Conservation (phyloP, 306 rosid species). For the Medicago truncatula region MtrunA17r5.0-ANR NC_053044.1:45797001-45797500, state of each 20-base stretch:
- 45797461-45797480: constrained; percentile 66
- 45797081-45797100: too few species aligned
- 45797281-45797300: constrained; percentile 62
- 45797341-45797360: background rate
- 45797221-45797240: constrained; percentile 5
- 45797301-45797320: constrained; percentile 55
- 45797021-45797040: constrained; percentile 29
- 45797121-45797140: too few species aligned
- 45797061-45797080: background rate
- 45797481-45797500: constrained; percentile 72
- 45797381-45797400: background rate
- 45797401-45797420: constrained; percentile 8
- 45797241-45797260: constrained; percentile 49
- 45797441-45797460: constrained; percentile 55
- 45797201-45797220: background rate
- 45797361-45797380: constrained; percentile 7
- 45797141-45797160: too few species aligned
- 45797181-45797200: too few species aligned
- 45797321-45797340: constrained; percentile 65
- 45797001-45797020: constrained; percentile 15
- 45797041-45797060: background rate
- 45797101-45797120: too few species aligned
- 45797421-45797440: constrained; percentile 5
- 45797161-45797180: too few species aligned
- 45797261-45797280: constrained; percentile 81